Evolutionary conservation across 2,329 filamentous ascomycete genomes (phyloP).

Genomic region (Corinectria fuckeliana): DNA sequence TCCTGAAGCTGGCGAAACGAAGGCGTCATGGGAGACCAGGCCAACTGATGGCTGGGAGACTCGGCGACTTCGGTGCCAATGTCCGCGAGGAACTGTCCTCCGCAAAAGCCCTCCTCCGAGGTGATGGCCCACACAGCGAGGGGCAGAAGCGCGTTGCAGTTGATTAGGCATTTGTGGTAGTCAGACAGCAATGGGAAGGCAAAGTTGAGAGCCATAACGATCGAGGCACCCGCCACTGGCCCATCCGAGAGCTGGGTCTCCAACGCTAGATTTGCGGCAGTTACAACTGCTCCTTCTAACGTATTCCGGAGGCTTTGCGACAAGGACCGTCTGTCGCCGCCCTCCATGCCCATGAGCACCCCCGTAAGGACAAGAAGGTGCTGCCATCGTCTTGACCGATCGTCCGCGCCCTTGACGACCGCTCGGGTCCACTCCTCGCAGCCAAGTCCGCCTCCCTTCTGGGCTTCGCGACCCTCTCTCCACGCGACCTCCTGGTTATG

Average conservation of each 20-base stretch:
- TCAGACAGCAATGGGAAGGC: conserved; percentile 75
- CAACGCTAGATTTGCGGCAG: conserved; percentile 79
- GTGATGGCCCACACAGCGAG: conserved; percentile 71
- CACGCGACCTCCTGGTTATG: conserved; percentile 55
- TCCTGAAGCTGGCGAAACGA: conserved; percentile 67
- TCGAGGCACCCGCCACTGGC: conserved; percentile 53
- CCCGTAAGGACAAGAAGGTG: conserved; percentile 83
- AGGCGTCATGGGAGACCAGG: conserved; percentile 67
- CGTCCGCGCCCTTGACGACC: conserved; percentile 63
- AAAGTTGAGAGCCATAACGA: conserved; percentile 77
- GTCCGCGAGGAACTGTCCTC: conserved; percentile 75
- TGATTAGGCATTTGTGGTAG: conserved; percentile 61
- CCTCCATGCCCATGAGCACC: conserved; percentile 77
- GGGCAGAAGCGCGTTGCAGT: conserved; percentile 75
- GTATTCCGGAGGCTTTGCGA: conserved; percentile 68
- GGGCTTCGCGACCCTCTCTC: conserved; percentile 38
- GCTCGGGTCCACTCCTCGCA: conserved; percentile 63
- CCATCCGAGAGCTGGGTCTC: conserved; percentile 50
- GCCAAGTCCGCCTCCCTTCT: conserved; percentile 51
- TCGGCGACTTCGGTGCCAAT: conserved; percentile 72
- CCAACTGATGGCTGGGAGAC: conserved; percentile 51
- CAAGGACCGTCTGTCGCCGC: conserved; percentile 67
- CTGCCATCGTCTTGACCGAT: conserved; percentile 74
- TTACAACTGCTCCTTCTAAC: conserved; percentile 75
- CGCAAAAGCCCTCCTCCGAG: conserved; percentile 75